Evolutionary conservation across 2,329 filamentous ascomycete species (phyloP).

Genomic region (Gaeumannomyces sp.): DNA sequence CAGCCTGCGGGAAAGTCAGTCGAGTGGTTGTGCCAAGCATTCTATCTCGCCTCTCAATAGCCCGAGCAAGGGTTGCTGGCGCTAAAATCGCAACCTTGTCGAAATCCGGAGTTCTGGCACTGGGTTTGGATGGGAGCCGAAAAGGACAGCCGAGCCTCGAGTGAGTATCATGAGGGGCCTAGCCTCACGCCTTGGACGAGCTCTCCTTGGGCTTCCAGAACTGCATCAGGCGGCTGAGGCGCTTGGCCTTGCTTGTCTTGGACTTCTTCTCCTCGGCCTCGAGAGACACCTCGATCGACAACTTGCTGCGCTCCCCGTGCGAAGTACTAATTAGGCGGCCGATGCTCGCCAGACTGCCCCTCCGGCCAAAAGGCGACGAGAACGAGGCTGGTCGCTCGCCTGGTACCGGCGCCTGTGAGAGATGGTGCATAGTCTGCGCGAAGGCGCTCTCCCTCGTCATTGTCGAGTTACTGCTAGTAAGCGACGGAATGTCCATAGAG

Average conservation of each 20-base stretch:
- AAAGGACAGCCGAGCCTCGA: not conserved
- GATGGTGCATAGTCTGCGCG: conserved; percentile 34
- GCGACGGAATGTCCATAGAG: conserved; percentile 64
- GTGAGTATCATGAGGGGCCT: too few relatives aligned
- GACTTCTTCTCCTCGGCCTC: conserved; percentile 48
- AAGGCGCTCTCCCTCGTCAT: conserved; percentile 64
- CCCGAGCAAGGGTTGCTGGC: not conserved
- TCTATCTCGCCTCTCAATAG: not conserved
- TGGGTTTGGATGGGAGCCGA: not conserved
- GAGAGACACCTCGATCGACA: conserved; percentile 60
- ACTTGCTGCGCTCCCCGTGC: conserved; percentile 68
- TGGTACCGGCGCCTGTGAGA: conserved; percentile 40
- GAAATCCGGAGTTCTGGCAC: not conserved
- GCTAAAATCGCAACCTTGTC: not conserved
- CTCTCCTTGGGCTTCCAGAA: conserved; percentile 65
- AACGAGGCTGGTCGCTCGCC: conserved; percentile 58
- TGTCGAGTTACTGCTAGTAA: conserved; percentile 71
- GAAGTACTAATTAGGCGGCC: conserved; percentile 70
- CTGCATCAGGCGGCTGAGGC: conserved; percentile 68
- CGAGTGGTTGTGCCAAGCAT: not conserved
- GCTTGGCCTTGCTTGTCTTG: conserved; percentile 59
- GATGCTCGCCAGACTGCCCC: conserved; percentile 70
- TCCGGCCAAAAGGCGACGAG: conserved; percentile 56
- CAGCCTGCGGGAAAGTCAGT: not conserved
- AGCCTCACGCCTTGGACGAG: not conserved